Base-by-base conservation (phyloP, 108 stramenopile genomes). In the Nitzschia sp. region DNA sequence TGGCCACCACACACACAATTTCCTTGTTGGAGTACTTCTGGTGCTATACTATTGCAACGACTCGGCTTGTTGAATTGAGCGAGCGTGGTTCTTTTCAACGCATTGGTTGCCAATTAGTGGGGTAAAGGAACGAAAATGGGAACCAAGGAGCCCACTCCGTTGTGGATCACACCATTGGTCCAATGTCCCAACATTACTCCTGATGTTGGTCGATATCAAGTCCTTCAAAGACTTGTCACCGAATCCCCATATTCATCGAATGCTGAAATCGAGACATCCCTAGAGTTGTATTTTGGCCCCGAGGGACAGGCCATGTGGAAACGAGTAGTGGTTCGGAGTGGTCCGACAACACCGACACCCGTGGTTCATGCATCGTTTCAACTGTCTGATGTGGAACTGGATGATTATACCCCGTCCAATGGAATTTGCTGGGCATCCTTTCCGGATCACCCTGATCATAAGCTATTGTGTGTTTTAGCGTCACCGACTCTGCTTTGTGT, bases 361-460 rank as follows among this genome's bases (percentile, higher is more conserved):
- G 41, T 69, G 53, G 50, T 74, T n/a, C 79, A 80, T 59, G 79
- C 73, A 17, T 70, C 73, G 5, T 80, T 66, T 42, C 48, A 19
- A 19, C 51, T 79, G 10, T 68, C 78, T 8, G 17, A 53, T 11
- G 61, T 53, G 10, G 37, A 29, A 21, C 53, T 11, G 17, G 11
- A 40, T 17, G 11, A 12, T 22, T 63, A 39, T 29, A 17, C 62
- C 37, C 34, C 43, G 0, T 58, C 56, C 65, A 72, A 67, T 26
- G 50, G 77, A 2, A 22, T 90, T 19, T 87, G 86, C 60, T 90
- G 89, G 89, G 80, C 89, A 3, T 72, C 86, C 25, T 90, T 90
- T 73, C 72, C 69, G 8, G 67, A 76, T 5, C 55, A 51, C 3
- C 75, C 60, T 8, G 44, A 76, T 21, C 83, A 83, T 37, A 77